Evolutionary conservation across 2,329 filamentous ascomycete genomes (phyloP).

Genomic region (Zymoseptoria crescenta): DNA sequence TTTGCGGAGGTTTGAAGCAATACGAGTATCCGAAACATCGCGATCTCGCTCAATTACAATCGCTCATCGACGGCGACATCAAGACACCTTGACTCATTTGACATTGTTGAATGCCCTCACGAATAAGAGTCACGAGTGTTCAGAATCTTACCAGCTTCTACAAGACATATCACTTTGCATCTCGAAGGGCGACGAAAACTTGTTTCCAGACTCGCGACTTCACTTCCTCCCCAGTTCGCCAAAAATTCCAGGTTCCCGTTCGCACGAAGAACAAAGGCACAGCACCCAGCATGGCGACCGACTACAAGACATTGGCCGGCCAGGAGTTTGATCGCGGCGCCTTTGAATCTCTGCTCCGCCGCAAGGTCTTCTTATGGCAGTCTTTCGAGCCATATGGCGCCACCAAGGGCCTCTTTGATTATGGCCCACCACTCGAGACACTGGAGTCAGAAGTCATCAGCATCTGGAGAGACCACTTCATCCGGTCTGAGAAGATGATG

Average conservation of each 20-base stretch:
- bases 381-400: constrained; percentile 80
- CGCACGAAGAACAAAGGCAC: constrained; percentile 31
- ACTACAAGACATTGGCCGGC: constrained; percentile 73
- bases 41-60: neutral
- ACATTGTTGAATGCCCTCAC: constrained; percentile 11
- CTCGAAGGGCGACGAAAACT: neutral
- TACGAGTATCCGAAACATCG: neutral
- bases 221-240: constrained; percentile 10
- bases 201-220: constrained; percentile 4
- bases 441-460: constrained; percentile 84
- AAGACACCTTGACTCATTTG: constrained; percentile 7
- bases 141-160: neutral
- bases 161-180: neutral
- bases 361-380: constrained; percentile 89
- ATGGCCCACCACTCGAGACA: constrained; percentile 79
- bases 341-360: constrained; percentile 78
- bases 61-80: neutral
- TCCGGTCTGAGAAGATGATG: constrained; percentile 89
- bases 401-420: constrained; percentile 65
- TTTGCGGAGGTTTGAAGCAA: neutral
- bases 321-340: constrained; percentile 76
- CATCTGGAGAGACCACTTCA: constrained; percentile 86
- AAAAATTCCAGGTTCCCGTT: constrained; percentile 20
- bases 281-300: constrained; percentile 46
- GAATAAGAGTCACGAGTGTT: constrained; percentile 11